A percentile compares a stretch with the other conserved stretches of the same genome.
These are phyloP conservation scores for Botrytis fragariae DNA, from an alignment of 2,329 filamentous ascomycete genomes.

Conservation along the genomic window DNA sequence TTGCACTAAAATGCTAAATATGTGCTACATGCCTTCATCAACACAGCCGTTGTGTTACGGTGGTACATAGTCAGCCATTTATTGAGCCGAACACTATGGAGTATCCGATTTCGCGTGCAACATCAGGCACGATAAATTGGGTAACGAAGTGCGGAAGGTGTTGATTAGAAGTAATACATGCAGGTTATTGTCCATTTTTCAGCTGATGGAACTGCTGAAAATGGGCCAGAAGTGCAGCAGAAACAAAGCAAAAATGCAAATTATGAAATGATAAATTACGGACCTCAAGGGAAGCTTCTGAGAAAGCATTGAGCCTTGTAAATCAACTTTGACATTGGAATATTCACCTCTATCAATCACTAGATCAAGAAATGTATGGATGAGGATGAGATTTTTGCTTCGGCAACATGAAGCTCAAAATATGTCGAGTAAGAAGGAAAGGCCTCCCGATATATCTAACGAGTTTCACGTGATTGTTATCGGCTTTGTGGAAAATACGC, in stretches of 20 bases:
- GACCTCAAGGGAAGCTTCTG: background rate
- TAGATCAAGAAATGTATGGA: background rate
- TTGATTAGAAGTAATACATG: background rate
- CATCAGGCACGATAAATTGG: background rate
- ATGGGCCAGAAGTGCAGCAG: background rate
- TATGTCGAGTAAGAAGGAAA: background rate
- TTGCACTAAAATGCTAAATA: background rate
- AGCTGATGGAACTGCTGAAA: background rate
- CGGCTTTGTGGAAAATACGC: background rate
- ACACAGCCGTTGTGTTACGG: background rate
- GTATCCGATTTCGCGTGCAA: slow-evolving; percentile 3
- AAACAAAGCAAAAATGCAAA: background rate
- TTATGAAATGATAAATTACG: background rate
- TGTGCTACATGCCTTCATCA: background rate
- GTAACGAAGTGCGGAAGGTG: background rate
- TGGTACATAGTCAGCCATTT: background rate
- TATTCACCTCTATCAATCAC: background rate
- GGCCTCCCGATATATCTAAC: background rate
- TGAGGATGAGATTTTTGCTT: background rate
- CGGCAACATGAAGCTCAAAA: too few species aligned
- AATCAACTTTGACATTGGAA: slow-evolving; percentile 1
- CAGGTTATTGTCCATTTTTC: background rate
- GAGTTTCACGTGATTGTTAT: slow-evolving; percentile 21
- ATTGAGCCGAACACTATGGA: background rate
- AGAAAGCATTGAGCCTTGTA: background rate